These are phyloP conservation scores for Suhomyces tanzawaensis DNA, from an alignment of 805 yeast genomes.

Conservation along the genomic window DNA sequence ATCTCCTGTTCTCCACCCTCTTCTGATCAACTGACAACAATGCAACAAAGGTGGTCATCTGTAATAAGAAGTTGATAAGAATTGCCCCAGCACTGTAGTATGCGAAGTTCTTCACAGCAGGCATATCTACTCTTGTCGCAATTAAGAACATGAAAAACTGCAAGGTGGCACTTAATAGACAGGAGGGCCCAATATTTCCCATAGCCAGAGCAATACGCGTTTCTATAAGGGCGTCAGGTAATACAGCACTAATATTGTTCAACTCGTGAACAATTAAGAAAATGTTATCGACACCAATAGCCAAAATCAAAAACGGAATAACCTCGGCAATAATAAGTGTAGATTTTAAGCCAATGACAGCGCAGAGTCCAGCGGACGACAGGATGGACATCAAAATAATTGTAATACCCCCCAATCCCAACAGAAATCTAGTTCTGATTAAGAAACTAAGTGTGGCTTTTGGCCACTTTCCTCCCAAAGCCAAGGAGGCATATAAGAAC, in stretches of 20 bases:
- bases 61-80: conserved; percentile 69
- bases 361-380: conserved; percentile 79
- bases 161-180: conserved; percentile 69
- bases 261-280: conserved; percentile 83
- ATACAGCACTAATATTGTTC: conserved; percentile 47
- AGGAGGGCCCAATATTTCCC: conserved; percentile 82
- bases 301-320: conserved; percentile 87
- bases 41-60: conserved; percentile 77
- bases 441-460: conserved; percentile 32
- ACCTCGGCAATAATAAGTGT: conserved; percentile 95
- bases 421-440: conserved; percentile 58
- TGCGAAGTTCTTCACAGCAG: conserved; percentile 94
- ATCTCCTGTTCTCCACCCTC: conserved; percentile 54
- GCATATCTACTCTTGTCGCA: conserved; percentile 86
- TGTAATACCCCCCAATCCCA: conserved; percentile 81
- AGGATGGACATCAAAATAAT: conserved; percentile 79
- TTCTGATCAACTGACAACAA: conserved; percentile 65
- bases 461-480: conserved; percentile 62
- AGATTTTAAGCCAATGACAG: conserved; percentile 74
- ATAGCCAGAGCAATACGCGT: conserved; percentile 63
- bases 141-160: conserved; percentile 78
- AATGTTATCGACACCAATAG: conserved; percentile 95
- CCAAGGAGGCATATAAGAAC: conserved; percentile 85
- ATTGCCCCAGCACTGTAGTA: conserved; percentile 87
- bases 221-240: conserved; percentile 44